These are phyloP conservation scores for Thielaviopsis punctulata DNA, from an alignment of 2,329 filamentous ascomycete species.

Conservation along the genomic window DNA sequence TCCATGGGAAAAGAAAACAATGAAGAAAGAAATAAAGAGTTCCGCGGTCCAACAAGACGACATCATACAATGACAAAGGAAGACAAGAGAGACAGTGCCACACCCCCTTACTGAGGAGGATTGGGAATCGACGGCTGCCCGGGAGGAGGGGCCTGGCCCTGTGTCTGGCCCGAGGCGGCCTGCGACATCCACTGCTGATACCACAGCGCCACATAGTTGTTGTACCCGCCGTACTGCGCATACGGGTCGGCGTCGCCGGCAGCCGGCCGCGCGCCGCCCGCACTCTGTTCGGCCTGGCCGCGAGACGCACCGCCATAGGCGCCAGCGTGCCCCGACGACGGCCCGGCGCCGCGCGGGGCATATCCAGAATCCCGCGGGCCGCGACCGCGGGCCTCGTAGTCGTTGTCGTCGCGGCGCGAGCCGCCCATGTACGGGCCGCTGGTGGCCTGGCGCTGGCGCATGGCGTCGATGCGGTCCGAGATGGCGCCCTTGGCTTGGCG, in stretches of 20 bases:
- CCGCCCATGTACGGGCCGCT: slow-evolving; percentile 1
- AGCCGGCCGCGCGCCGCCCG: slow-evolving; percentile 16
- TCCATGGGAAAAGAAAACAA: slow-evolving; percentile 6
- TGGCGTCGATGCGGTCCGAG: slow-evolving; percentile 75
- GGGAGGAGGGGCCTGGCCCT: slow-evolving; percentile 19
- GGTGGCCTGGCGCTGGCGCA: slow-evolving; percentile 7
- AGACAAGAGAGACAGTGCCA: background rate
- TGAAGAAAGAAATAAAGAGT: slow-evolving; percentile 1
- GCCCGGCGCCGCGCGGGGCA: too few species aligned
- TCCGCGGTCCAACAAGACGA: background rate
- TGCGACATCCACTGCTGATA: slow-evolving; percentile 47
- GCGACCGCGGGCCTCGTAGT: slow-evolving; percentile 24
- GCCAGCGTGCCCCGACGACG: slow-evolving; percentile 17
- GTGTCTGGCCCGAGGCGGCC: slow-evolving; percentile 19
- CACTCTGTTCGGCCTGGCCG: too few species aligned
- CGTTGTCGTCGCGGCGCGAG: slow-evolving; percentile 5
- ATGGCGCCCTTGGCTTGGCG: slow-evolving; percentile 68
- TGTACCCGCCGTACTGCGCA: slow-evolving; percentile 67
- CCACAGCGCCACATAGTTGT: slow-evolving; percentile 66
- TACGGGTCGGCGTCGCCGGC: slow-evolving; percentile 48
- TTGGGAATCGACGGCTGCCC: slow-evolving; percentile 10
- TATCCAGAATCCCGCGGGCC: too few species aligned
- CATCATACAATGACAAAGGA: background rate
- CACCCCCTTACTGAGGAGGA: slow-evolving; percentile 10
- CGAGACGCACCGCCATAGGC: slow-evolving; percentile 33